Base-by-base conservation (phyloP, 768 basidiomycete species). In the Saitozyma sp. region DNA sequence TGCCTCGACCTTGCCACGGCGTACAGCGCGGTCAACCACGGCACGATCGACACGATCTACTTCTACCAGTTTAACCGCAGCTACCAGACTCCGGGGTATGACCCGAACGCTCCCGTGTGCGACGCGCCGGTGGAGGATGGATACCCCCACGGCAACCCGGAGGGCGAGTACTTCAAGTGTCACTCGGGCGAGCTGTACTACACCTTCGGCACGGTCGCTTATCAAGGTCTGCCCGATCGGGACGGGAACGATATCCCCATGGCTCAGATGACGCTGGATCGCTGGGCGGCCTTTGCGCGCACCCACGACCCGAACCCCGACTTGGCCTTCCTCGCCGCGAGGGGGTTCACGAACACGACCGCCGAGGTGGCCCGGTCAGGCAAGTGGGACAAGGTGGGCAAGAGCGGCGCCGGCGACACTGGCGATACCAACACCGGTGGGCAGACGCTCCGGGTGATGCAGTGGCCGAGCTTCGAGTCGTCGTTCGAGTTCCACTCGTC, bases 1-100 rank as follows among this genome's bases (percentile, higher is more conserved):
- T 84, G 84, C 62, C 65, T 85, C 39, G 83, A 85, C 66, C 83
- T 84, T 67, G 84, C 84, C 0, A 84, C 84, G 0, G 81, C 82
- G 7, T 79, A 80, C 42, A 81, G 84, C 0, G 83, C 81, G 17
- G 77, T 81, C 8, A 74, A 79, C 41, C 79, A 84, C 68, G 71
- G 79, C 9, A 70, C 82, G 9, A 83, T 84, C 73, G 74, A 78
- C 19, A 81, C 80, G 10, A 73, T 82, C 8, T 83, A 80, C 69
- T 77, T 81, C 13, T 85, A 84, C 73, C 78, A 83, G 61, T 85
- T 84, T 61, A 83, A 85, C 61, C 71, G 83, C 41, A 43, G 64
- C 8, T 69, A 68, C 48, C 74, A 78, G 16, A 46, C 45, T 11
- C 45, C 45, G n/a, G 83, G 83, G 0, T 85, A 81, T 60, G 80